These are phyloP conservation scores for Monosporozyma servazzii DNA, from an alignment of 805 yeast species.

Conservation along the genomic window DNA sequence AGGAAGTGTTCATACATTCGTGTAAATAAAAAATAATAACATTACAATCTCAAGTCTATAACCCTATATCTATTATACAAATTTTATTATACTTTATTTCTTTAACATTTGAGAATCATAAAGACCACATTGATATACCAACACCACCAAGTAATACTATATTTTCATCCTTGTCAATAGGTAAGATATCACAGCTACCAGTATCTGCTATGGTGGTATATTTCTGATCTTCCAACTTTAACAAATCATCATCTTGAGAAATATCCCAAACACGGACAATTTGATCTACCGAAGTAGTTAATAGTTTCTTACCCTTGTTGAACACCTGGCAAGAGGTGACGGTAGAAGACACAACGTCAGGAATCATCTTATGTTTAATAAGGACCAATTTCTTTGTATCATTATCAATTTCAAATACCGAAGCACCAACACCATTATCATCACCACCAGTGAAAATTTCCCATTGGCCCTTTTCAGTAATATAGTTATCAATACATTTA, in stretches of 20 bases:
- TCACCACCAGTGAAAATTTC: constrained; percentile 78
- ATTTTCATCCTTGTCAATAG: constrained; percentile 24
- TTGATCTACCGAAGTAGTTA: constrained; percentile 82
- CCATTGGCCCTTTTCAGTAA: constrained; percentile 8
- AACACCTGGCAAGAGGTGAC: constrained; percentile 53
- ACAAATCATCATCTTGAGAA: constrained; percentile 15
- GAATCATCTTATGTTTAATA: constrained; percentile 13
- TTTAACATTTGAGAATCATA: not conserved
- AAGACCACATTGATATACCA: constrained; percentile 54
- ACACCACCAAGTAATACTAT: constrained; percentile 59
- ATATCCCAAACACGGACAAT: constrained; percentile 57
- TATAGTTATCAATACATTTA: constrained; percentile 42
- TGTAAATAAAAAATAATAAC: not conserved
- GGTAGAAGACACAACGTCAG: constrained; percentile 76
- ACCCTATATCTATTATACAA: not conserved
- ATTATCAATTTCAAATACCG: constrained; percentile 29
- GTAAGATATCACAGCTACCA: constrained; percentile 51
- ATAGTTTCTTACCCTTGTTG: constrained; percentile 25
- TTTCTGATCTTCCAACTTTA: constrained; percentile 31
- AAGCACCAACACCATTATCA: constrained; percentile 61
- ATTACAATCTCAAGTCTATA: not conserved
- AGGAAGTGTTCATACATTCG: not conserved
- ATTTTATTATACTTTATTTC: not conserved
- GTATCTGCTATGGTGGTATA: constrained; percentile 89
- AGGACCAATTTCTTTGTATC: constrained; percentile 3